Percentiles rank a stretch among this genome's conserved stretches.
These are phyloP conservation scores for Deakozyma indianensis DNA, from an alignment of 805 yeast species.

Conservation along the genomic window DNA sequence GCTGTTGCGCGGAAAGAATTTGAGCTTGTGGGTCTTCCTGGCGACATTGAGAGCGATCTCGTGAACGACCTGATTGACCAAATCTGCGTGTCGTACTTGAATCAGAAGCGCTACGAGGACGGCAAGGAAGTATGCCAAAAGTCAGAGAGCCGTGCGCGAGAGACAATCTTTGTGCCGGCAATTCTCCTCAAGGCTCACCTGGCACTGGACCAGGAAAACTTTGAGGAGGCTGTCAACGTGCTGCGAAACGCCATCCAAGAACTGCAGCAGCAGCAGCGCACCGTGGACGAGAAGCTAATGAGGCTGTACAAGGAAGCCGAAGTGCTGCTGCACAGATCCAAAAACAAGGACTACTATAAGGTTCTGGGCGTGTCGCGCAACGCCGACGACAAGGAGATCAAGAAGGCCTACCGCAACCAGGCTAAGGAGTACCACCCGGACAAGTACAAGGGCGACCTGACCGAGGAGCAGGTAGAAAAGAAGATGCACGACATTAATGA, in stretches of 20 bases:
- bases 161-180: conserved; percentile 25
- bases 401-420: conserved; percentile 64
- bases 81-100: conserved; percentile 28
- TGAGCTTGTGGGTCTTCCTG: neutral
- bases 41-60: conserved; percentile 6
- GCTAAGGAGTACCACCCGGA: conserved; percentile 86
- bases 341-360: conserved; percentile 63
- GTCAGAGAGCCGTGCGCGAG: conserved; percentile 8
- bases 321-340: conserved; percentile 16
- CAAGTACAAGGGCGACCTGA: conserved; percentile 58
- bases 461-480: conserved; percentile 54
- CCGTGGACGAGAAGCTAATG: conserved; percentile 7
- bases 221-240: conserved; percentile 9
- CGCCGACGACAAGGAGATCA: conserved; percentile 61
- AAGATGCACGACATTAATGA: conserved; percentile 88
- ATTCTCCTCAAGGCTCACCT: conserved; percentile 10
- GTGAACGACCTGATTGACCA: conserved; percentile 23
- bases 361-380: conserved; percentile 49
- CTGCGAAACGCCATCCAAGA: conserved; percentile 9
- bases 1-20: conserved; percentile 2
- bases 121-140: conserved; percentile 19
- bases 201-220: conserved; percentile 10
- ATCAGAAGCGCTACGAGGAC: conserved; percentile 15
- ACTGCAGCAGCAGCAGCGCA: conserved; percentile 1
- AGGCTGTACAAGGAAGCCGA: conserved; percentile 11